phyloP scores from a whole-genome alignment of 108 stramenopile genomes.

The Skeletonema marinoi region DNA sequence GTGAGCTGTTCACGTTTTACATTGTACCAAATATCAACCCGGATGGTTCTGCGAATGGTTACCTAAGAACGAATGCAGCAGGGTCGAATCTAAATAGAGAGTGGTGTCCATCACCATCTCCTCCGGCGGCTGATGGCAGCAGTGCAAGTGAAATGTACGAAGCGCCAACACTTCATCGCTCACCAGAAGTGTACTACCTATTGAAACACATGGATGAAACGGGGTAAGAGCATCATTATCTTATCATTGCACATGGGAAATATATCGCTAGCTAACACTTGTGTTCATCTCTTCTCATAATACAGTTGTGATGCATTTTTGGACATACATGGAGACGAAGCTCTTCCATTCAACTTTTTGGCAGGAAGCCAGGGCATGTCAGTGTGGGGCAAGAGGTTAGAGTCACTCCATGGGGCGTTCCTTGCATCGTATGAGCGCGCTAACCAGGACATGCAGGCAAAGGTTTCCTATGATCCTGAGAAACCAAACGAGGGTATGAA shows the following conservation, averaged over 20 bases:
- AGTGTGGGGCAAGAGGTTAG: constrained; percentile 63
- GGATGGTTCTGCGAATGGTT: constrained; percentile 80
- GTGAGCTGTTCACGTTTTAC: constrained; percentile 72
- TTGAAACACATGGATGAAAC: constrained; percentile 80
- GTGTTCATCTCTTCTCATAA: too few species aligned
- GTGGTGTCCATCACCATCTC: constrained; percentile 77
- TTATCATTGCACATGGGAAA: too few species aligned
- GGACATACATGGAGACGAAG: constrained; percentile 91
- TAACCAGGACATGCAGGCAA: constrained; percentile 76
- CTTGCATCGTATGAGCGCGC: constrained; percentile 66
- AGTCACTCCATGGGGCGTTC: constrained; percentile 80
- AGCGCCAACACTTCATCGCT: constrained; percentile 80
- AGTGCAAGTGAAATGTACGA: constrained; percentile 52
- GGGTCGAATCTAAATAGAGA: constrained; percentile 90
- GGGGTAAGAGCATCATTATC: constrained; percentile 19
- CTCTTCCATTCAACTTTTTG: constrained; percentile 81
- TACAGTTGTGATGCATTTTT: constrained; percentile 66
- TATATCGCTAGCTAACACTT: too few species aligned
- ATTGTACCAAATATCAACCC: constrained; percentile 89
- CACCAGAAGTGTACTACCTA: constrained; percentile 83
- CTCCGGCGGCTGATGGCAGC: too few species aligned
- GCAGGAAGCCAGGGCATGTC: constrained; percentile 73
- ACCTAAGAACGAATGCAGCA: constrained; percentile 79
- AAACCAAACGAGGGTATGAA: constrained; percentile 51
- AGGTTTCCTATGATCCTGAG: constrained; percentile 69